Percentiles rank a stretch among this genome's conserved stretches.
phyloP scores from a whole-genome alignment of 306 rosid genomes.

The Acacia crassicarpa region DNA sequence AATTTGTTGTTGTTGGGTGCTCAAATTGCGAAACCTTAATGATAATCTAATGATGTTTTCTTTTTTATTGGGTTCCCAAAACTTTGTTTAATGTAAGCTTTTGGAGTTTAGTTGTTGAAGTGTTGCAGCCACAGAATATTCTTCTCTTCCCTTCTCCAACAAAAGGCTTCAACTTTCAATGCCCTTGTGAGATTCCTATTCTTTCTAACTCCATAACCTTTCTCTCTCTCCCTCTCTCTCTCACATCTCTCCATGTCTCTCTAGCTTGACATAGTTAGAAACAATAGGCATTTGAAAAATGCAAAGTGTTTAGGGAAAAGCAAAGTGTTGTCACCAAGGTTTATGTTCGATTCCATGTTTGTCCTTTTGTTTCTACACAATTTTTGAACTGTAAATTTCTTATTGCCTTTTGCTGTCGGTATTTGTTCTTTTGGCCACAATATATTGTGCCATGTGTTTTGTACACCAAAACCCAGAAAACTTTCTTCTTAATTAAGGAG shows the following conservation, averaged over 20 bases:
- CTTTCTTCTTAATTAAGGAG: neutral
- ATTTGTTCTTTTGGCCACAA: neutral
- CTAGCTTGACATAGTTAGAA: constrained; percentile 28
- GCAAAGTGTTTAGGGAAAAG: constrained; percentile 59
- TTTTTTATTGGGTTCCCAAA: constrained; percentile 45
- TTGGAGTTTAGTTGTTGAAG: constrained; percentile 90
- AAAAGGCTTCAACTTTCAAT: constrained; percentile 84
- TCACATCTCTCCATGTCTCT: constrained; percentile 23
- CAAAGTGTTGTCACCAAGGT: constrained; percentile 74
- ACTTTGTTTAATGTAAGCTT: constrained; percentile 61
- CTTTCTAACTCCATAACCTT: constrained; percentile 34
- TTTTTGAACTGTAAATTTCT: constrained; percentile 16
- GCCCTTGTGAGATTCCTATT: constrained; percentile 63
- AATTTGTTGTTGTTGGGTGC: constrained; percentile 58
- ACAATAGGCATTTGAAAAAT: constrained; percentile 35
- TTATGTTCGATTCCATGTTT: constrained; percentile 58
- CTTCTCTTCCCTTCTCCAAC: constrained; percentile 65
- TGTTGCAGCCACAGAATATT: constrained; percentile 76
- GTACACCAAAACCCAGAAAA: neutral
- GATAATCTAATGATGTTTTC: constrained; percentile 83
- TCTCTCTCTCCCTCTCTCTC: constrained; percentile 3
- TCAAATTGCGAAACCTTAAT: constrained; percentile 51
- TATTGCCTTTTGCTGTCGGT: neutral
- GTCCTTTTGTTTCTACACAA: constrained; percentile 41
- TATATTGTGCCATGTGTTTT: constrained; percentile 9